Percentiles rank a stretch among this genome's conserved stretches.
These are phyloP conservation scores for Obelidium mucronatum DNA, from an alignment of 192 early-diverging fungal genomes.

Conservation along the genomic window DNA sequence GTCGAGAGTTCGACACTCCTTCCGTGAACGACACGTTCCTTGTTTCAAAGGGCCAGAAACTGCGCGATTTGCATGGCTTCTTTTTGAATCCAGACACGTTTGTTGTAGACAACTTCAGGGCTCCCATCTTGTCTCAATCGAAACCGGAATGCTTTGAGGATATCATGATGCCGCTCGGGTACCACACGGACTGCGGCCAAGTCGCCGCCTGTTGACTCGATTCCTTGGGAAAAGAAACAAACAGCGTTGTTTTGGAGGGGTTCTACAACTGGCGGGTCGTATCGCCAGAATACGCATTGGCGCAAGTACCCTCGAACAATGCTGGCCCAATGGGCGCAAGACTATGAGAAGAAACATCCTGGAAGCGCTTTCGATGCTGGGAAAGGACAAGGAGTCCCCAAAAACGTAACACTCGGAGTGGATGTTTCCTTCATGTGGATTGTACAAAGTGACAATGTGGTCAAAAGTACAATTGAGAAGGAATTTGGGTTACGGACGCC, in stretches of 20 bases:
- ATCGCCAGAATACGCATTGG: background rate
- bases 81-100: conserved; percentile 4
- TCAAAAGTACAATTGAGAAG: background rate
- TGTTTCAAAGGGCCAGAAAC: background rate
- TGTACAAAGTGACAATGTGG: background rate
- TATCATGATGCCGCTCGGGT: background rate
- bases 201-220: background rate
- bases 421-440: background rate
- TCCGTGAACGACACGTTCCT: background rate
- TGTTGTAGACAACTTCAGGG: background rate
- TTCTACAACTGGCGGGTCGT: background rate
- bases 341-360: conserved; percentile 5
- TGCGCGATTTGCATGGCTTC: conserved; percentile 2
- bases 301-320: background rate
- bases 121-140: conserved; percentile 6
- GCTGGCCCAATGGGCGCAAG: background rate
- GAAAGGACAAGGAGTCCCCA: background rate
- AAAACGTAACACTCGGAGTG: background rate
- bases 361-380: conserved; percentile 3
- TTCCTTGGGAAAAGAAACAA: conserved; percentile 4
- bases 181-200: background rate
- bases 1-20: background rate
- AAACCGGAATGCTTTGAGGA: background rate
- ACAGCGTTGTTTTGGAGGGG: conserved; percentile 13
- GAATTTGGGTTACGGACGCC: background rate